Conservation (phyloP, 306 rosid species). For the Prinsepia uniflora region DNA sequence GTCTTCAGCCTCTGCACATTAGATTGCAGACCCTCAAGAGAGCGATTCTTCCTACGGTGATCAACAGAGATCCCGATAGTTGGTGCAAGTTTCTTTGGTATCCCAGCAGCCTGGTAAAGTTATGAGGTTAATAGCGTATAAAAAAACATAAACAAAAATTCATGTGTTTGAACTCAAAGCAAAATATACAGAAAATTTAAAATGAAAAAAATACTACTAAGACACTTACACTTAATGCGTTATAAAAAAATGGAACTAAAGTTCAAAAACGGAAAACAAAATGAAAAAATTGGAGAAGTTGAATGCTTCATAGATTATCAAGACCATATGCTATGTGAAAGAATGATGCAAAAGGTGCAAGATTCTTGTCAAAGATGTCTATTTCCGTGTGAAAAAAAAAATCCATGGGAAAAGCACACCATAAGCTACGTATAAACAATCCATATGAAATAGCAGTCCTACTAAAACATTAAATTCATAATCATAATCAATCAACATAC, state of each 20-base stretch:
- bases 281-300: no score
- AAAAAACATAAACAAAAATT: background rate
- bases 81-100: conserved; percentile 53
- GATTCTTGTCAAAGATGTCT: no score
- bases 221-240: no score
- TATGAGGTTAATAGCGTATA: background rate
- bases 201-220: no score
- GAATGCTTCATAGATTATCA: no score
- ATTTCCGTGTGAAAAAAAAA: no score
- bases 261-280: background rate
- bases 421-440: background rate
- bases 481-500: background rate
- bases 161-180: background rate
- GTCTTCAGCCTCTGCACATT: conserved; percentile 61
- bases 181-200: background rate
- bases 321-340: no score
- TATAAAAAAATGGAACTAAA: no score
- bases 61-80: conserved; percentile 58
- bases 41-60: conserved; percentile 48
- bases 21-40: conserved; percentile 51
- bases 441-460: background rate
- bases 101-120: conserved; percentile 43
- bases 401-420: background rate
- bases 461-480: background rate
- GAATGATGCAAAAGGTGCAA: no score